Base-by-base conservation (phyloP, 495 filamentous ascomycete genomes). In the Podospora pseudoanserina region DNA sequence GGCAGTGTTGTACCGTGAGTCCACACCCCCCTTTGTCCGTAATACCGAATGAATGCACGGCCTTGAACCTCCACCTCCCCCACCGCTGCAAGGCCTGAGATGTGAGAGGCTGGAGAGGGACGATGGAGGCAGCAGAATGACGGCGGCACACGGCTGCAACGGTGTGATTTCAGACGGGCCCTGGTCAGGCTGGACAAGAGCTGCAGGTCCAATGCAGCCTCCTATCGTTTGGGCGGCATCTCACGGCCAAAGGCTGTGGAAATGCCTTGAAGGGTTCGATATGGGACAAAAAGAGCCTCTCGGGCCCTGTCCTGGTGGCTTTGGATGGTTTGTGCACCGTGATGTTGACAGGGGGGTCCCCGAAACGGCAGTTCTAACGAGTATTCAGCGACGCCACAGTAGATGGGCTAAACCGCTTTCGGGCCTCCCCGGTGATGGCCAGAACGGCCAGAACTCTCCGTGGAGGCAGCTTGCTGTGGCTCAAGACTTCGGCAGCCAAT, bases 371-470 rank as follows among this genome's bases (percentile, higher is more conserved):
- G 72, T 2, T 68, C 71, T 70, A 63, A 64, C 74, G 75, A 77
- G 68, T 67, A 16, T 73, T 78, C 76, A 78, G 76, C 75, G 67
- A 63, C 71, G 74, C 74, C 75, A 72, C 70, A 65, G 67, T 32
- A 32, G 44, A 34, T 39, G 34, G 18, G 13, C 27, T n/a, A 26
- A 55, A 68, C 72, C 66, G 60, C 68, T 69, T 58, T 13, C 63
- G 71, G 26, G 71, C n/a, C 30, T 19, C 67, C 68, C 68, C 62
- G 32, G 59, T 44, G 39, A 49, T 49, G 39, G 39, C 39, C 39
- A 49, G 39, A 49, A 49, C 39, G 53, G 55, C 49, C 65, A 60
- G 30, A 69, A 65, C 55, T 66, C 66, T 64, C 63, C 59, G 65
- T 65, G 70, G 70, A 72, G 74, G 72, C 68, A 73, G 72, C 73